phyloP scores from a whole-genome alignment of 2,329 filamentous ascomycete genomes.

The Westerdykella sp. region DNA sequence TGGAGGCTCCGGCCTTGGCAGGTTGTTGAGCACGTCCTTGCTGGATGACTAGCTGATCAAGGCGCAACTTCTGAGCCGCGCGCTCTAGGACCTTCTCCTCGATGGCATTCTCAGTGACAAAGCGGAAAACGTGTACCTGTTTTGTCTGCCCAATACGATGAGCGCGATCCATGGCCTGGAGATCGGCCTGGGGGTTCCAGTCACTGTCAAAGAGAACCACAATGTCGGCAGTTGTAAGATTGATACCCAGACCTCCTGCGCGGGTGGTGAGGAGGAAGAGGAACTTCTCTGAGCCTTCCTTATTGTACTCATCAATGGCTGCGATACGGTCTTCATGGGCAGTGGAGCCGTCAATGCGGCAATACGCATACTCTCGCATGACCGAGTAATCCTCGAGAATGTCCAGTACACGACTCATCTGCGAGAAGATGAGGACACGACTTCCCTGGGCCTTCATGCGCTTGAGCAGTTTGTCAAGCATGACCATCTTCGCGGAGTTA shows the following conservation, averaged over 20 bases:
- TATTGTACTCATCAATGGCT: slow-evolving; percentile 98
- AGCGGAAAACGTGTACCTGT: slow-evolving; percentile 92
- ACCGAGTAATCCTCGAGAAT: slow-evolving; percentile 98
- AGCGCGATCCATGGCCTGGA: slow-evolving; percentile 97
- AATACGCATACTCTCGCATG: slow-evolving; percentile 91
- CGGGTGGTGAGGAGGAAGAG: slow-evolving; percentile 92
- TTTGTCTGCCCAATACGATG: slow-evolving; percentile 99
- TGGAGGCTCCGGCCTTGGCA: slow-evolving; percentile 84
- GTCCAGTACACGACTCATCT: slow-evolving; percentile 95
- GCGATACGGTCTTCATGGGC: slow-evolving; percentile 96
- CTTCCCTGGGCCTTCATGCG: slow-evolving; percentile 82
- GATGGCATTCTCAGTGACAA: slow-evolving; percentile 96
- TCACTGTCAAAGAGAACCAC: slow-evolving; percentile 96
- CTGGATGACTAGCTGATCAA: slow-evolving; percentile 96
- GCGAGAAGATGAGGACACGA: slow-evolving; percentile 96
- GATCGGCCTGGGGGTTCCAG: slow-evolving; percentile 97
- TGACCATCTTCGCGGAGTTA: slow-evolving; percentile 96
- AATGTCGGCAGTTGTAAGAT: slow-evolving; percentile 89
- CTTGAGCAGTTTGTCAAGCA: slow-evolving; percentile 84
- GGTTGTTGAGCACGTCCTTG: slow-evolving; percentile 90
- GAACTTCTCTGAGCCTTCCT: slow-evolving; percentile 90
- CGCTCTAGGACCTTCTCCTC: slow-evolving; percentile 97
- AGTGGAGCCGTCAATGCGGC: slow-evolving; percentile 92
- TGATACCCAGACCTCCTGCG: slow-evolving; percentile 94
- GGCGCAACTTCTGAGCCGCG: slow-evolving; percentile 89